Base-by-base conservation (phyloP, 139 green algal genomes). In the Pleodorina starrii region DNA sequence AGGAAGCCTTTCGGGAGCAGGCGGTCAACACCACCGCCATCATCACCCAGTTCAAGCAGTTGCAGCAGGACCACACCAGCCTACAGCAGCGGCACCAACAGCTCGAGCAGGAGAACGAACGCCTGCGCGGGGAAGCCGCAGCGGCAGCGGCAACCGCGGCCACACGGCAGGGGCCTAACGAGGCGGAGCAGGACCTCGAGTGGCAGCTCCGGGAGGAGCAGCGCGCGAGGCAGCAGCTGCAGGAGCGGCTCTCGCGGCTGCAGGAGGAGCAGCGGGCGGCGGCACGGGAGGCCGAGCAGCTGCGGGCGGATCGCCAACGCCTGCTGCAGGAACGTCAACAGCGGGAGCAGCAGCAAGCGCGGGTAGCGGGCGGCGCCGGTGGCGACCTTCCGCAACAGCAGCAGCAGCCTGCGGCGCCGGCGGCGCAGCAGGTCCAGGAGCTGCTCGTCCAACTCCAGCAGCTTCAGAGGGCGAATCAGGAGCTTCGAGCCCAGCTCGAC, bases 1-100 rank as follows among this genome's bases (percentile, higher is more conserved):
- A 87, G 81, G 81, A 87, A 27, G 57, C 60, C 19, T 87, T 87
- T 43, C 60, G 81, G 4, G 81, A 77, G 29, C 81, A 87, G 43
- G 81, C 81, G 4, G 59, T 87, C 43, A 78, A 44, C 81, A 87
- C 81, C 60, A 87, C 81, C 40, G 4, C 32, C 0, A 5, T 87
- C 60, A 63, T 77, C n/a, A 72, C 27, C 19, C 44, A 66, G 60
- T 78, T 77, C 63, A n/a, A 46, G n/a, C 25, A 73, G 60, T 43
- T 87, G 6, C 81, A 85, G 54, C 25, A 73, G 36, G 51, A 85
- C 25, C 57, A 85, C 78, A 72, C 19, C 54, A 29, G 21, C 54
- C 57, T 85, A 5, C 51, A 85, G 50, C 36, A 85, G 54, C 38
- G 38, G 78, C 38, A 85, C 50, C n/a, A 32, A 10, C n/a, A 69